These are phyloP conservation scores for Delitschia confertaspora DNA, from an alignment of 495 filamentous ascomycete genomes.

Conservation along the genomic window DNA sequence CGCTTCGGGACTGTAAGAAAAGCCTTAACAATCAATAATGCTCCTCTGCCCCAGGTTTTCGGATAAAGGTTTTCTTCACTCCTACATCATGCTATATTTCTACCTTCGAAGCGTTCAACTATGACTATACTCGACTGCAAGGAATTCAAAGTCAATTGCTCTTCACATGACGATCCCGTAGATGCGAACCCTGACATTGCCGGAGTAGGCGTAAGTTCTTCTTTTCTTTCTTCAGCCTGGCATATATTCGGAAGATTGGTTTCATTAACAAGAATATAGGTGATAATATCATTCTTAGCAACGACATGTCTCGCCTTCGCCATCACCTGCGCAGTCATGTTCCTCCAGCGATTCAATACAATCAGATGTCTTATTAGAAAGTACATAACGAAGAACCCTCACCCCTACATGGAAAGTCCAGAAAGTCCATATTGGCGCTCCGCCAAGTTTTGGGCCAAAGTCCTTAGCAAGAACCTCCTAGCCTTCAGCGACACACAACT, in stretches of 20 bases:
- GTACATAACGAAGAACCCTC: constrained; percentile 2
- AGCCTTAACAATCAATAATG: too few relatives aligned
- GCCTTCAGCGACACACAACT: constrained; percentile 25
- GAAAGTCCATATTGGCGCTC: constrained; percentile 16
- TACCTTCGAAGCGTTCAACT: too few relatives aligned
- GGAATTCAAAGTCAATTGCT: constrained; percentile 1
- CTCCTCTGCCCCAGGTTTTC: too few relatives aligned
- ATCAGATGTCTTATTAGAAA: constrained; percentile 6
- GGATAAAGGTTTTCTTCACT: too few relatives aligned
- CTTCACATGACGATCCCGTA: not conserved
- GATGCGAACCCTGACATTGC: constrained; percentile 16
- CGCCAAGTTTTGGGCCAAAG: constrained; percentile 14
- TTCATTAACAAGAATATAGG: constrained; percentile 4
- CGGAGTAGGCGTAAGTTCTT: constrained; percentile 15
- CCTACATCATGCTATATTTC: too few relatives aligned
- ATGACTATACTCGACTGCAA: constrained; percentile 5
- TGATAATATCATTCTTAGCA: constrained; percentile 22
- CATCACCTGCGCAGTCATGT: constrained; percentile 18
- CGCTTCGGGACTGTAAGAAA: too few relatives aligned
- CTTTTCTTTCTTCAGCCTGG: not conserved
- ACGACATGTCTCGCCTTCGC: constrained; percentile 24
- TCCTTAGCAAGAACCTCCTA: constrained; percentile 26
- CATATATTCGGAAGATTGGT: not conserved
- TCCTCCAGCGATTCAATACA: constrained; percentile 14
- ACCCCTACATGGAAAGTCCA: not conserved